Conservation (phyloP, 352 stramenopile species). For the Paralagenidium karlingii region DNA sequence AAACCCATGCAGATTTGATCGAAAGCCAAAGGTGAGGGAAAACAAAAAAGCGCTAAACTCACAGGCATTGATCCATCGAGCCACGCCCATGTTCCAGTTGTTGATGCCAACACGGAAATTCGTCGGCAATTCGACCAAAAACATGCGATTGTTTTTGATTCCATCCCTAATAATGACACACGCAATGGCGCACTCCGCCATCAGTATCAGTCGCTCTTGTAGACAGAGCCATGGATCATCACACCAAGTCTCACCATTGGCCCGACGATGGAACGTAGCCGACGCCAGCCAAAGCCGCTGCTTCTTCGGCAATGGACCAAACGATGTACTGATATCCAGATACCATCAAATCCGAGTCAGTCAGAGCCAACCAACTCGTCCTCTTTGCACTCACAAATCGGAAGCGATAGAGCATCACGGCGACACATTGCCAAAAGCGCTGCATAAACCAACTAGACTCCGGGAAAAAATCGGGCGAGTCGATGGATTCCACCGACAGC, state of each 20-base stretch:
- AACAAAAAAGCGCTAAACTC: slow-evolving; percentile 3
- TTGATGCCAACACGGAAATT: slow-evolving; percentile 80
- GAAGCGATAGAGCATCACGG: slow-evolving; percentile 71
- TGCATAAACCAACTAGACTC: slow-evolving; percentile 39
- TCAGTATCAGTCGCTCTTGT: not conserved
- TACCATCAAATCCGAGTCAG: no score
- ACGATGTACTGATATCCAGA: slow-evolving; percentile 53
- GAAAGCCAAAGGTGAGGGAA: not conserved
- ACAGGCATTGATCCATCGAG: slow-evolving; percentile 81
- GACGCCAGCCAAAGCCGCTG: slow-evolving; percentile 57
- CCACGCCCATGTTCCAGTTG: slow-evolving; percentile 83
- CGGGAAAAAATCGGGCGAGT: slow-evolving; percentile 59
- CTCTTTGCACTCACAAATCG: slow-evolving; percentile 56
- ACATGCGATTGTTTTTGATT: slow-evolving; percentile 78
- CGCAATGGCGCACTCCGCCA: no score
- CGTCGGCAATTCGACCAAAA: slow-evolving; percentile 76
- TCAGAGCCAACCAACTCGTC: not conserved
- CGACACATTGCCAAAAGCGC: slow-evolving; percentile 60
- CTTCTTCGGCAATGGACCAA: slow-evolving; percentile 71
- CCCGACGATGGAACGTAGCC: slow-evolving; percentile 64
- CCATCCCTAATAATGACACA: slow-evolving; percentile 34
- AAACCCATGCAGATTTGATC: no score
- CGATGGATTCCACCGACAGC: slow-evolving; percentile 68
- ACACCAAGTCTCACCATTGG: slow-evolving; percentile 32
- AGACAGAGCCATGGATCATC: slow-evolving; percentile 2